Evolutionary conservation across 805 yeast genomes (phyloP).

Genomic region (Lachancea cidri): DNA sequence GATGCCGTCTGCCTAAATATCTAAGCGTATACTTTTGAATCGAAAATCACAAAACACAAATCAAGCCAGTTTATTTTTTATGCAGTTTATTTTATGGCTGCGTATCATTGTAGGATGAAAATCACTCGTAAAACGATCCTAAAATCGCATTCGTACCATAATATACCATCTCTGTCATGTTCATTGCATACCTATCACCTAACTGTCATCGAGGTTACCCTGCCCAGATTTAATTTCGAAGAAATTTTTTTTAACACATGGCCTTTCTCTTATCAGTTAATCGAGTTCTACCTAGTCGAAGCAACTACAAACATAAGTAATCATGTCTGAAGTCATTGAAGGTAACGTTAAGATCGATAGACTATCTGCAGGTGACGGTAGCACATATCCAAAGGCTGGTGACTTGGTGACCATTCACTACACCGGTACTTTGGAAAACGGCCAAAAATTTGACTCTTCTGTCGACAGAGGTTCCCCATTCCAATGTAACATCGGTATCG

Average conservation of each 20-base stretch:
- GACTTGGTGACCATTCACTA: conserved; percentile 91
- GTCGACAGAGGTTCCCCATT: conserved; percentile 93
- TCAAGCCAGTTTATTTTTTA: no score
- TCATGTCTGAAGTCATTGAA: conserved; percentile 35
- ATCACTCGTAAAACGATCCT: no score
- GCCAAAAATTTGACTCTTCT: conserved; percentile 94
- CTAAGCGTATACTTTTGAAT: no score
- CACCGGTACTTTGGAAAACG: conserved; percentile 91
- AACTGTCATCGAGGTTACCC: neutral
- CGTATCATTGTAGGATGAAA: no score
- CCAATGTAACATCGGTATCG: conserved; percentile 91
- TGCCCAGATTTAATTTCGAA: no score
- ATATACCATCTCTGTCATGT: no score
- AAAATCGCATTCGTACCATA: no score
- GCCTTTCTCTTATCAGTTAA: neutral
- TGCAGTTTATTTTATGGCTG: no score
- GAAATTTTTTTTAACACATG: neutral
- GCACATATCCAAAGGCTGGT: conserved; percentile 79
- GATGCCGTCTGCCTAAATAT: no score
- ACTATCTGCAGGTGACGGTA: conserved; percentile 65
- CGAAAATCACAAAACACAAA: no score
- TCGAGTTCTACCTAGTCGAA: neutral
- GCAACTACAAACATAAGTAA: neutral
- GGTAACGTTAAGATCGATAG: conserved; percentile 37
- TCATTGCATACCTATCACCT: neutral